Percentiles rank a stretch among this genome's conserved stretches.
These are phyloP conservation scores for Oenanthe javanica DNA, from an alignment of 140 eudicot genomes.

Conservation along the genomic window DNA sequence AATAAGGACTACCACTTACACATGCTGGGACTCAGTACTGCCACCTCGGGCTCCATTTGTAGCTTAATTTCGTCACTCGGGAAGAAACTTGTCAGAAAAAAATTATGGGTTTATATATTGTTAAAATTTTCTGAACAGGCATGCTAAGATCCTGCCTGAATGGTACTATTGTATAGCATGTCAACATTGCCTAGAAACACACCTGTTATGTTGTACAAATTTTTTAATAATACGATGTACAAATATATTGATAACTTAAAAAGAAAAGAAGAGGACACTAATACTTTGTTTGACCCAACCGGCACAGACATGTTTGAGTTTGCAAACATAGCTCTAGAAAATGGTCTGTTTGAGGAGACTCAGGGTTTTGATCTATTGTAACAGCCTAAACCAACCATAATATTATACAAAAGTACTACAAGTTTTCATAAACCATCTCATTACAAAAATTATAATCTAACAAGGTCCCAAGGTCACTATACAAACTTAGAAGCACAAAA, in stretches of 20 bases:
- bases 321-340: neutral
- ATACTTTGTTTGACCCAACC: neutral
- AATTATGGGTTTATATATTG: neutral
- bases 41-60: neutral
- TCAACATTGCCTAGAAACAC: neutral
- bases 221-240: neutral
- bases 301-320: conserved; percentile 4
- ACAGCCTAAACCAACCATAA: too few relatives aligned
- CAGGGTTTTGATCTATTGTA: neutral
- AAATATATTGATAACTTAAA: neutral
- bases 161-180: neutral
- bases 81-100: neutral
- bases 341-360: neutral
- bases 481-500: too few relatives aligned
- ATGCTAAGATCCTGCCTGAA: neutral
- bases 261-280: neutral
- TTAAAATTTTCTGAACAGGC: neutral
- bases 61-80: neutral
- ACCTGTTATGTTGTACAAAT: neutral
- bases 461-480: too few relatives aligned
- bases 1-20: neutral
- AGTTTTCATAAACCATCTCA: too few relatives aligned
- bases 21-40: neutral
- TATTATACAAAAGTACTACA: too few relatives aligned
- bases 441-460: too few relatives aligned